Percentiles rank a stretch among this genome's conserved stretches.
phyloP scores from a whole-genome alignment of 2,329 filamentous ascomycete genomes.

The Phyllosticta capitalensis region DNA sequence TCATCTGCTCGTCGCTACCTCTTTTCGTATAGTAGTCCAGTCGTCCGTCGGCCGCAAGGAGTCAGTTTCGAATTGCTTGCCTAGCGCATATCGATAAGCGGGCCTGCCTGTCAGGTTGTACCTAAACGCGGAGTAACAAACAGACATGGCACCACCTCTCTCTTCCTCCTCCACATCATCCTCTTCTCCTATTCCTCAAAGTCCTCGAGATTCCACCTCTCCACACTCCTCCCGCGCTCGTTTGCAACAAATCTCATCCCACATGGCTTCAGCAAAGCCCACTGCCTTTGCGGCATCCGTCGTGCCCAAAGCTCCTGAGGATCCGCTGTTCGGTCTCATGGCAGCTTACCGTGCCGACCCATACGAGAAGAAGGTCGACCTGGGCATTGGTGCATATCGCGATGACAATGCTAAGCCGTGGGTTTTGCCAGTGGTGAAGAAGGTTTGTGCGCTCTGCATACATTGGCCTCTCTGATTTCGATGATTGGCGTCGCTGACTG shows the following conservation, averaged over 20 bases:
- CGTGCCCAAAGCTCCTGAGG: slow-evolving; percentile 86
- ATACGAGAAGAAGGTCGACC: slow-evolving; percentile 72
- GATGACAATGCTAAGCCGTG: slow-evolving; percentile 95
- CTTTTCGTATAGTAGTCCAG: neutral
- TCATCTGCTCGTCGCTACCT: neutral
- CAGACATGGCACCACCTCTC: slow-evolving; percentile 11
- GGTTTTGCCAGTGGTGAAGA: slow-evolving; percentile 92
- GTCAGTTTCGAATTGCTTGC: neutral
- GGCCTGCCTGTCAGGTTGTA: slow-evolving; percentile 5
- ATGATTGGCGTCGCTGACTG: slow-evolving; percentile 6
- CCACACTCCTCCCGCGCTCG: slow-evolving; percentile 21
- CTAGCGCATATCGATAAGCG: slow-evolving; percentile 7
- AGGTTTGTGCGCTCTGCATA: slow-evolving; percentile 49
- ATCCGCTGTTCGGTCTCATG: slow-evolving; percentile 89
- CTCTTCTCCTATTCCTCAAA: slow-evolving; percentile 13
- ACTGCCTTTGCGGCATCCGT: slow-evolving; percentile 66
- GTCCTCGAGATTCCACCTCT: slow-evolving; percentile 1
- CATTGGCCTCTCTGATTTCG: neutral
- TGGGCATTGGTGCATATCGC: slow-evolving; percentile 91
- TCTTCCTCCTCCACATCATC: slow-evolving; percentile 14
- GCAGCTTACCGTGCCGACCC: slow-evolving; percentile 75
- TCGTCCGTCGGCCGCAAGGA: neutral
- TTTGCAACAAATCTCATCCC: slow-evolving; percentile 51
- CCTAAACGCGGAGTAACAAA: slow-evolving; percentile 6
- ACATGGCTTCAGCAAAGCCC: slow-evolving; percentile 55